Evolutionary conservation across 306 rosid species (phyloP).

Genomic region (Casuarina equisetifolia): DNA sequence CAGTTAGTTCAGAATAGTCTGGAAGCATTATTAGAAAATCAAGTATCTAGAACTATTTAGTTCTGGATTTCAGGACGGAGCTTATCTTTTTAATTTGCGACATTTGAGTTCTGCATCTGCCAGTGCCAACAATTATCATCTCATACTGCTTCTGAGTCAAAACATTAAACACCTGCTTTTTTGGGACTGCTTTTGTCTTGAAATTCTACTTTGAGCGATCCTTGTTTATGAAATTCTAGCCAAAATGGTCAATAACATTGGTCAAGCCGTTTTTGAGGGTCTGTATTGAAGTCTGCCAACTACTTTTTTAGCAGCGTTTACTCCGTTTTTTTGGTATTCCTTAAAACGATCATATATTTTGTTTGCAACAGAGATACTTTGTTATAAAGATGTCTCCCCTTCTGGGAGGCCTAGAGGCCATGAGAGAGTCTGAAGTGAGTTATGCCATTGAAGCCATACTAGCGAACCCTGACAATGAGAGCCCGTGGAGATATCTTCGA

Average conservation of each 20-base stretch:
- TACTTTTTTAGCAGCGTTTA: too few relatives aligned
- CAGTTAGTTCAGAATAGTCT: too few relatives aligned
- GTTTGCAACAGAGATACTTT: slow-evolving; percentile 66
- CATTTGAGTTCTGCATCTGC: not conserved
- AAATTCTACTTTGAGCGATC: too few relatives aligned
- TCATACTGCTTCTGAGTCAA: not conserved
- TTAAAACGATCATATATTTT: slow-evolving; percentile 19
- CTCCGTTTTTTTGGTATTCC: too few relatives aligned
- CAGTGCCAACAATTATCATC: not conserved
- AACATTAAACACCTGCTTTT: not conserved
- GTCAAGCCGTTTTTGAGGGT: too few relatives aligned
- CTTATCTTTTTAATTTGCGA: not conserved
- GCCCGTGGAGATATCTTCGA: slow-evolving; percentile 92
- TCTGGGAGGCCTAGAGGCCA: slow-evolving; percentile 65
- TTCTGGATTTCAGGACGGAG: too few relatives aligned
- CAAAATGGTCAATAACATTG: too few relatives aligned
- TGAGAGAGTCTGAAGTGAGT: slow-evolving; percentile 78
- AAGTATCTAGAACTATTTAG: too few relatives aligned
- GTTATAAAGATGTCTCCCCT: slow-evolving; percentile 79
- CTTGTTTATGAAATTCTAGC: too few relatives aligned
- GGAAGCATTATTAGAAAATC: too few relatives aligned
- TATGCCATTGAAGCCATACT: slow-evolving; percentile 65
- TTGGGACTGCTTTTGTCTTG: too few relatives aligned
- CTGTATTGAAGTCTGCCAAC: too few relatives aligned
- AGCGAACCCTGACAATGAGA: slow-evolving; percentile 75